Evolutionary conservation across 139 green algal species (phyloP), one percentile per base, ranked within the genome.

Genomic region (Chlorella sorokiniana): DNA sequence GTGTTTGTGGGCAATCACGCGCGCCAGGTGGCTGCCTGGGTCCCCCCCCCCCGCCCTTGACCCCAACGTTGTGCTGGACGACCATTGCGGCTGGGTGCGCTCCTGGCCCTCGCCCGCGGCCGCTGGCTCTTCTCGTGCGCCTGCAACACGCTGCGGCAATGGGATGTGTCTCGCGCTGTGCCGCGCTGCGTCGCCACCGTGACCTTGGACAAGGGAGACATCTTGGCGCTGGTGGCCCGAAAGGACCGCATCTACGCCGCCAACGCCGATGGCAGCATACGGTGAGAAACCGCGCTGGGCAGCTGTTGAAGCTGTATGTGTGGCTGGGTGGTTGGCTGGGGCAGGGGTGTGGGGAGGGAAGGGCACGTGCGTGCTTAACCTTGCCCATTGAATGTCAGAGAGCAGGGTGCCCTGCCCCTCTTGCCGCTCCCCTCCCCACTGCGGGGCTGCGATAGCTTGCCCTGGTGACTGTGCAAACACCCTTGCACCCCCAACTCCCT

Each of bases 81-180:
- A 83, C 25, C 92, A 96, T 82, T 88, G 84, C 72, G 84, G 92
- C 54, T 96, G 92, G 92, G 92, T 96, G 44, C 76, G 92, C 7
- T 77, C 4, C 76, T 96, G 27, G 86, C 92, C 27, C 84, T 83
- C 18, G 77, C 76, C 29, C 40, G n/a, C 4, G 63, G 74, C 59
- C 85, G 88, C 62, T 94, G 87, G 85, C 81, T 94, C 3, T 94
- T 93, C 84, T 91, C 86, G 81, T 89, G 78, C 54, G 90, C 89
- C 52, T 95, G 92, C 87, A 95, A 94, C 77, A 63, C 76, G 37
- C 76, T 96, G 67, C 82, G 82, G n/a, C 86, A 93, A 65, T 96
- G 88, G 88, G 93, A 96, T 79, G 85, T 90, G 77, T 83, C 85
- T 1, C 91, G 88, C 51, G 83, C 92, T 4, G 86, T 93, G 18